A percentile compares a stretch with the other conserved stretches of the same genome.
These are phyloP conservation scores for Choiromyces venosus DNA, from an alignment of 495 filamentous ascomycete species.

Conservation along the genomic window DNA sequence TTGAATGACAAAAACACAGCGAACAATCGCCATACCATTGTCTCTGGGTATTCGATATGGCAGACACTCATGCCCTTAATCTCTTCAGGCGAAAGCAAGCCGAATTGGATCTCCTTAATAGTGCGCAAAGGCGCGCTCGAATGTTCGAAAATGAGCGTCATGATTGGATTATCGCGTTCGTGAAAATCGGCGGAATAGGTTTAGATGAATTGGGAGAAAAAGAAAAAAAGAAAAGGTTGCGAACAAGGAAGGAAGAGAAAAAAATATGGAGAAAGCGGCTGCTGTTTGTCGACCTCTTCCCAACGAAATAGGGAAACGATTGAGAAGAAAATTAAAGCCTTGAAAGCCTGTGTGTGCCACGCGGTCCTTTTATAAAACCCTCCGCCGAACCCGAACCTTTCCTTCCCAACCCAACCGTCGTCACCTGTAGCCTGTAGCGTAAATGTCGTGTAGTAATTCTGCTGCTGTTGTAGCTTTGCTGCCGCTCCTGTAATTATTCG, in stretches of 20 bases:
- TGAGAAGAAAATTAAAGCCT: neutral
- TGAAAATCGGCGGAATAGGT: neutral
- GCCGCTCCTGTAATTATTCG: neutral
- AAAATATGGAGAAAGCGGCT: neutral
- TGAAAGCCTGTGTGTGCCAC: neutral
- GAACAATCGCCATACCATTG: constrained; percentile 60
- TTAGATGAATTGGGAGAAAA: neutral
- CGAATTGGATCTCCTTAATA: constrained; percentile 98
- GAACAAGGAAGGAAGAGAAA: neutral
- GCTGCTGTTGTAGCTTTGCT: neutral
- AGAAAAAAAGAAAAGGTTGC: neutral
- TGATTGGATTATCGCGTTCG: constrained; percentile 49
- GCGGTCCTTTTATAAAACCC: neutral
- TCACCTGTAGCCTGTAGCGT: neutral
- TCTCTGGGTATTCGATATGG: constrained; percentile 91
- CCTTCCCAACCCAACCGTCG: neutral
- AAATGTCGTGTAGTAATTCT: neutral
- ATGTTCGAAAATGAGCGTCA: constrained; percentile 85
- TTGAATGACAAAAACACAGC: constrained; percentile 10
- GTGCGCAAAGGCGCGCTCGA: constrained; percentile 93
- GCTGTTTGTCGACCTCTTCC: neutral
- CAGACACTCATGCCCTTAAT: constrained; percentile 96
- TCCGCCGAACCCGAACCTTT: neutral
- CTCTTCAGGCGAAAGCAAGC: constrained; percentile 90
- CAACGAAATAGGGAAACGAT: neutral